Base-by-base conservation (phyloP, 2,329 filamentous ascomycete genomes). In the Curvularia sp. region DNA sequence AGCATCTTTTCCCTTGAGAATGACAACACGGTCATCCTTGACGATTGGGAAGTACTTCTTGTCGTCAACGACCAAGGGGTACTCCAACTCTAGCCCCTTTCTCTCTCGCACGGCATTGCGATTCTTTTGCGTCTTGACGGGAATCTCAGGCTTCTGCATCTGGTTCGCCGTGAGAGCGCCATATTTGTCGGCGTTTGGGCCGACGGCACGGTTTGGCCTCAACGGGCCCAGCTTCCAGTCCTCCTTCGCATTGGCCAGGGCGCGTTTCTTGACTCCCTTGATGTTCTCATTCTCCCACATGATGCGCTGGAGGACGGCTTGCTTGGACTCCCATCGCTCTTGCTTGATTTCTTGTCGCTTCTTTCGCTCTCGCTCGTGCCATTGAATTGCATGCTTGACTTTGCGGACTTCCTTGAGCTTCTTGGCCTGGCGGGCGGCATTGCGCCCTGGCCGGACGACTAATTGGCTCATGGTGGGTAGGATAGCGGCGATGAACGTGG, bases 171-270 rank as follows among this genome's bases (percentile, higher is more conserved):
- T 70, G 41, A 89, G 70, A 28, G 85, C 83, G 61, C 88, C 92
- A 71, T 87, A 89, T 25, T 78, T 81, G 47, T 84, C 82, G 66
- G 83, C 81, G 43, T 78, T 68, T 0, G 81, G 80, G 59, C 89
- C 90, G 38, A 88, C 80, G 77, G 95, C 89, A 68, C 88, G 84
- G 73, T 89, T 89, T 2, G 93, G 93, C 3, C 92, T 89, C 63
- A 97, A 74, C 8, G 90, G 85, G 0, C 93, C 94, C 64, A 92
- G 78, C 63, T 89, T 81, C 87, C 90, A 96, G 76, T 94, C 89
- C 74, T 96, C 90, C 60, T 83, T 84, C 52, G 90, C 85, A 49
- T 84, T 82, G 64, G 80, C 73, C 53, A 86, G 83, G 42, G 86
- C 86, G 15, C 73, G 70, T 62, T 79, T 78, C 59, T 84, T 68